Base-by-base conservation (phyloP, 2,329 filamentous ascomycete species). In the Alternaria burnsii region DNA sequence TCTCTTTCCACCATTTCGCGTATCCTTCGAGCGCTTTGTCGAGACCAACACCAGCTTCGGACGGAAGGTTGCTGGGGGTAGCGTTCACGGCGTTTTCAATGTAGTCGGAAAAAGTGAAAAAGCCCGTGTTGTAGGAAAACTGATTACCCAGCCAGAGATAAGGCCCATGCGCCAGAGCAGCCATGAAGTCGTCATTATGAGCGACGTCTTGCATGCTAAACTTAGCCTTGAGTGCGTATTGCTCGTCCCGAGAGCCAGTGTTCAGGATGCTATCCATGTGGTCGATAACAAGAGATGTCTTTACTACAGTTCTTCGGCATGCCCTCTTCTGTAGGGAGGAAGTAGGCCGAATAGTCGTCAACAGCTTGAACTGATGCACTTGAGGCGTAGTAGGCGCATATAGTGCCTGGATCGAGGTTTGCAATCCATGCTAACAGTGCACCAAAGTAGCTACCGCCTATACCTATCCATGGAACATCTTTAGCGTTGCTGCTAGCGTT, bases 21-120 rank as follows among this genome's bases (percentile, higher is more conserved):
- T 38, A 51, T 36, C 34, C 34, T 38, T 51, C 47, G 34, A 51
- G 47, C 20, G 47, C 47, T 38, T 51, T 38, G 10, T 51, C 30
- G 20, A 51, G 18, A 26, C 47, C 47, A 5, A 51, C 47, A 38
- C 32, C 47, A n/a, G 14, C 47, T 36, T 36, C 34, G 14, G 30
- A 36, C 5, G 47, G 47, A n/a, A 51, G 47, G 16, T 36, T 30
- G 32, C 6, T 26, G 9, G 9, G 9, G 32, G 47, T 38, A 20
- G 34, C 30, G 22, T 51, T 38, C 14, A 24, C 18, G 6, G 47
- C 47, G 20, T 38, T 38, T 18, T 51, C 47, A 26, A 51, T 38
- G 16, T 36, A 36, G 16, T 51, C 20, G 20, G 32, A 51, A 20
- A 36, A 51, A 9, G 34, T 36, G 32, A 51, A 51, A 2, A 38